phyloP scores from a whole-genome alignment of 2,329 filamentous ascomycete species.

The Xylaria sp. region DNA sequence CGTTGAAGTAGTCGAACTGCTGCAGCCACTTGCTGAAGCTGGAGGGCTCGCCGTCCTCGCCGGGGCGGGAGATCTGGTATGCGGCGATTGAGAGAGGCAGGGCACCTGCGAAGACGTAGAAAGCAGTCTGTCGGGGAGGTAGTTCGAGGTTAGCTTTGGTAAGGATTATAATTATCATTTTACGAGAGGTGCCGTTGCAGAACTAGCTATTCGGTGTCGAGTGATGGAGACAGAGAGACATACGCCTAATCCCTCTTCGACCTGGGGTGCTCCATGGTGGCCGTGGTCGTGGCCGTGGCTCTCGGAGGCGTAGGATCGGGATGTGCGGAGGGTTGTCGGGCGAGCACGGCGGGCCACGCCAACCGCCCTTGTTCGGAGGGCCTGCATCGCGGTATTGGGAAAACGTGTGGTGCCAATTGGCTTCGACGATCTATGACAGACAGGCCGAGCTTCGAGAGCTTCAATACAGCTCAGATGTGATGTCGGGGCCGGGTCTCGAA shows the following conservation, averaged over 20 bases:
- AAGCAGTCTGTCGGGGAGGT: slow-evolving; percentile 56
- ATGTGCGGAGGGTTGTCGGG: slow-evolving; percentile 49
- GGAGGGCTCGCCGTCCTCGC: slow-evolving; percentile 62
- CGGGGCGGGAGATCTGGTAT: slow-evolving; percentile 63
- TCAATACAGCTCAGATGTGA: slow-evolving; percentile 34
- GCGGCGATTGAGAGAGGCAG: slow-evolving; percentile 58
- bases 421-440: slow-evolving; percentile 33
- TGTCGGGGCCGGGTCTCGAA: slow-evolving; percentile 42
- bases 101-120: slow-evolving; percentile 59
- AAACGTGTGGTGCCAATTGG: slow-evolving; percentile 45
- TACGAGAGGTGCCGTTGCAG: background rate
- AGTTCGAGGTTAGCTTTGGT: slow-evolving; percentile 19
- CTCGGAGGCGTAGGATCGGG: slow-evolving; percentile 66
- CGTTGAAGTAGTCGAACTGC: slow-evolving; percentile 59
- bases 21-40: slow-evolving; percentile 59
- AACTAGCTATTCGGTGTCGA: background rate
- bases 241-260: slow-evolving; percentile 69
- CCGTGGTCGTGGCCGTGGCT: slow-evolving; percentile 54
- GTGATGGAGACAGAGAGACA: slow-evolving; percentile 44
- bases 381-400: slow-evolving; percentile 47
- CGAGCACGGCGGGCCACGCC: slow-evolving; percentile 54
- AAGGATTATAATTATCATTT: slow-evolving; percentile 2
- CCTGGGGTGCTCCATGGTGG: slow-evolving; percentile 51
- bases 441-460: slow-evolving; percentile 36
- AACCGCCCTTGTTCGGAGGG: slow-evolving; percentile 58